These are phyloP conservation scores for Dioszegia crocea DNA, from an alignment of 768 basidiomycete species.

Conservation along the genomic window DNA sequence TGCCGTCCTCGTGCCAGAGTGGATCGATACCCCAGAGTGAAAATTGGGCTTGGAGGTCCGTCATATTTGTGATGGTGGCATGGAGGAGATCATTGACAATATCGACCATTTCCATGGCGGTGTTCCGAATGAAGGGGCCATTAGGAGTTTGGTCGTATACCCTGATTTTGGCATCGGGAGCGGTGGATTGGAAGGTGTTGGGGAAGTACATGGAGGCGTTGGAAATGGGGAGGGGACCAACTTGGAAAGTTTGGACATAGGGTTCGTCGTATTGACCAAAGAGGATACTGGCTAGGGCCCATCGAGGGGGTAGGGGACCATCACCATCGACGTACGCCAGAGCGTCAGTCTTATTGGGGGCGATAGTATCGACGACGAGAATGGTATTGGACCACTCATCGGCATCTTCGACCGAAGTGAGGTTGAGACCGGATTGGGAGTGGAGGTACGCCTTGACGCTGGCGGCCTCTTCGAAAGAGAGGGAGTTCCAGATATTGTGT, in stretches of 20 bases:
- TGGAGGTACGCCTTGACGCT: constrained; percentile 56
- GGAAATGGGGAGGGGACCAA: constrained; percentile 3
- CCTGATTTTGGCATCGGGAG: constrained; percentile 56
- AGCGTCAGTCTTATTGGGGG: constrained; percentile 56
- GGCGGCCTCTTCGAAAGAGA: constrained; percentile 54
- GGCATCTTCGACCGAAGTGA: constrained; percentile 52
- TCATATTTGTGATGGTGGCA: constrained; percentile 13
- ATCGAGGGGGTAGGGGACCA: constrained; percentile 48
- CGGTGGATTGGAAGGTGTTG: constrained; percentile 54
- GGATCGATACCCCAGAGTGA: constrained; percentile 43
- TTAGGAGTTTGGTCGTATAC: constrained; percentile 51
- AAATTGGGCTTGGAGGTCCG: constrained; percentile 15
- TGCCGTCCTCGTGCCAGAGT: constrained; percentile 36
- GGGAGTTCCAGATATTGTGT: constrained; percentile 56
- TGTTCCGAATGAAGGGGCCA: constrained; percentile 9
- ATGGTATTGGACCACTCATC: constrained; percentile 56
- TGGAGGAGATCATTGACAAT: constrained; percentile 37
- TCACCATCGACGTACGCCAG: constrained; percentile 55
- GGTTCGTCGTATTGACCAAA: neutral
- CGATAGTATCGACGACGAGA: constrained; percentile 56
- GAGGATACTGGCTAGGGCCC: constrained; percentile 49
- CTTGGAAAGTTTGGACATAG: constrained; percentile 6
- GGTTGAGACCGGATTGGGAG: constrained; percentile 54
- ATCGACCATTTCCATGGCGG: constrained; percentile 31
- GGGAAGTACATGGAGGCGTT: neutral